Base-by-base conservation (phyloP, 2,329 filamentous ascomycete species). In the Huntiella moniliformis region DNA sequence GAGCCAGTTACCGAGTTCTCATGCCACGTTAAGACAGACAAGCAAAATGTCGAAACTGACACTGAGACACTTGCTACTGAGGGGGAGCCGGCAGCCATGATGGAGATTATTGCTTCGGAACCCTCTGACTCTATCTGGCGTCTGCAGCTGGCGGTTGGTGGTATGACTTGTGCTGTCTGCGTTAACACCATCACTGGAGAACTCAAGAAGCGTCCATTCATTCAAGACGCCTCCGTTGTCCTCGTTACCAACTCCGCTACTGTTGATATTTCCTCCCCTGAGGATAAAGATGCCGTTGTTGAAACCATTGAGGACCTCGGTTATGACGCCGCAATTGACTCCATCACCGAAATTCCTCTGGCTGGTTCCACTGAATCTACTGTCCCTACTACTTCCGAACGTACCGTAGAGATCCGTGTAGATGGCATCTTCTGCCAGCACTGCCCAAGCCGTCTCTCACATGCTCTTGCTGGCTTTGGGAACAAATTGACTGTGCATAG, bases 381-480 rank as follows among this genome's bases (percentile, higher is more conserved):
- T 12, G 18, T n/a, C 33, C 33, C 39, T 15, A 8, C 22, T 28
- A 28, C 22, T 8, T 49, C 60, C 40, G 58, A 66, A 43, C 65
- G 81, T 40, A 74, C 73, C 1, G 68, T 84, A 2, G 71, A 78
- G 46, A 74, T 87, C 47, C 61, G 61, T 35, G 65, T 88, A 42
- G 70, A 80, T 42, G 82, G 82, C 42, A 77, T 87, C 62, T 84
- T 81, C 59, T 87, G 82, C 59, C 66, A 71, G 11, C 74, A 82
- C 54, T 87, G 82, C 53, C 77, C 80, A 1, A 63, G 66, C 4
- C 66, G 73, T 22, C 69, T 83, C 28, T 57, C 63, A 13, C 64
- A 63, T 33, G 70, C 66, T 2, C 59, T 85, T 11, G 62, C 62
- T 4, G 64, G 67, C 2, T 73, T 79, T 52, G 62, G 63, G 5